These are phyloP conservation scores for Spinacia oleracea DNA, from an alignment of 179 eudicot genomes.

Conservation along the genomic window DNA sequence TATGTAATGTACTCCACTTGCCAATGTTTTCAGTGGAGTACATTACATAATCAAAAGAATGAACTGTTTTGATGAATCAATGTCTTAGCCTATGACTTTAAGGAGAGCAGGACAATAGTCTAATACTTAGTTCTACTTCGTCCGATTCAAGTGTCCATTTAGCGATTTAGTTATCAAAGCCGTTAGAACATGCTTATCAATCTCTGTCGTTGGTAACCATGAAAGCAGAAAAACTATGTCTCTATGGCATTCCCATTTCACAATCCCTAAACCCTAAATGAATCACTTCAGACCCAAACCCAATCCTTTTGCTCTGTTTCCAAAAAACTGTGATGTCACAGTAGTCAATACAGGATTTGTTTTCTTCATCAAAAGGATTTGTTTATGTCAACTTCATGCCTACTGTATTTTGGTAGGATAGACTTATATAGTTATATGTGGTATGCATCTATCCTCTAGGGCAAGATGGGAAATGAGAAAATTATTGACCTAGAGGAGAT, in stretches of 20 bases:
- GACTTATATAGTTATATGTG: too few species aligned
- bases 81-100: too few species aligned
- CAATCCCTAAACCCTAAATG: neutral
- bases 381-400: neutral
- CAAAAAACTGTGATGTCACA: neutral
- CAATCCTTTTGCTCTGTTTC: neutral
- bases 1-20: too few species aligned
- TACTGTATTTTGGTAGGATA: neutral
- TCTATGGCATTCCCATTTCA: neutral
- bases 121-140: too few species aligned
- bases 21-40: too few species aligned
- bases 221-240: neutral
- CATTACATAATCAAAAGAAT: too few species aligned
- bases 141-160: too few species aligned
- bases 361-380: too few species aligned
- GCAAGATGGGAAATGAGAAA: neutral
- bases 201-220: neutral
- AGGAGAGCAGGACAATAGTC: too few species aligned
- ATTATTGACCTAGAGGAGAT: neutral
- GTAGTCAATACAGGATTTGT: too few species aligned
- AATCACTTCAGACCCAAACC: neutral
- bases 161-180: too few species aligned
- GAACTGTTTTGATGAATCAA: too few species aligned
- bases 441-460: neutral
- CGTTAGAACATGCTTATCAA: neutral